Conservation (phyloP, 2,329 filamentous ascomycete species). For the Monosporascus sp. region DNA sequence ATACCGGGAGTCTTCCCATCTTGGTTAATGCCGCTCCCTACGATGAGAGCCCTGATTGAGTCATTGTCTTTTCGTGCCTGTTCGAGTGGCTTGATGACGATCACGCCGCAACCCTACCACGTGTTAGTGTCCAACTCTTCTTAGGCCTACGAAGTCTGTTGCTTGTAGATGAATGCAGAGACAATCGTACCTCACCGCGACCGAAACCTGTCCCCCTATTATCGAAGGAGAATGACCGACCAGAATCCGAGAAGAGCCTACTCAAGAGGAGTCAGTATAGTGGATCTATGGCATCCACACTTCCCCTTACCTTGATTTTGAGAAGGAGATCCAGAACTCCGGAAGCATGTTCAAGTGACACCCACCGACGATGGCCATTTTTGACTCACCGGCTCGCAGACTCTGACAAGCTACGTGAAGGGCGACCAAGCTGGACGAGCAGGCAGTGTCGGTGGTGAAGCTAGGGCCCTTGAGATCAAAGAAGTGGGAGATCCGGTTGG, state of each 20-base stretch:
- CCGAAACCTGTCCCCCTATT: constrained; percentile 52
- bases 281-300: constrained; percentile 19
- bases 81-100: constrained; percentile 53
- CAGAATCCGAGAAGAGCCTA: constrained; percentile 45
- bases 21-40: constrained; percentile 45
- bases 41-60: constrained; percentile 46
- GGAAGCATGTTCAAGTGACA: constrained; percentile 43
- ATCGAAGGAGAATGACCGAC: constrained; percentile 48
- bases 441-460: constrained; percentile 48
- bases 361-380: constrained; percentile 41
- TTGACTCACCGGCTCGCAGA: constrained; percentile 40
- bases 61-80: constrained; percentile 52
- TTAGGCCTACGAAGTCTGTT: neutral
- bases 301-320: constrained; percentile 34
- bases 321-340: constrained; percentile 41
- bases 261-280: constrained; percentile 4
- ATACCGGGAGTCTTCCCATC: constrained; percentile 54
- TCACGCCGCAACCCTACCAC: constrained; percentile 39
- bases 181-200: constrained; percentile 41
- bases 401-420: constrained; percentile 46
- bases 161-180: neutral
- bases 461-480: constrained; percentile 50
- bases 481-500: constrained; percentile 50
- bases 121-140: neutral
- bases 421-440: constrained; percentile 45